Evolutionary conservation across 1,139 yeast species (phyloP).

Genomic region (Hyphopichia wangnamkhiaoensis): DNA sequence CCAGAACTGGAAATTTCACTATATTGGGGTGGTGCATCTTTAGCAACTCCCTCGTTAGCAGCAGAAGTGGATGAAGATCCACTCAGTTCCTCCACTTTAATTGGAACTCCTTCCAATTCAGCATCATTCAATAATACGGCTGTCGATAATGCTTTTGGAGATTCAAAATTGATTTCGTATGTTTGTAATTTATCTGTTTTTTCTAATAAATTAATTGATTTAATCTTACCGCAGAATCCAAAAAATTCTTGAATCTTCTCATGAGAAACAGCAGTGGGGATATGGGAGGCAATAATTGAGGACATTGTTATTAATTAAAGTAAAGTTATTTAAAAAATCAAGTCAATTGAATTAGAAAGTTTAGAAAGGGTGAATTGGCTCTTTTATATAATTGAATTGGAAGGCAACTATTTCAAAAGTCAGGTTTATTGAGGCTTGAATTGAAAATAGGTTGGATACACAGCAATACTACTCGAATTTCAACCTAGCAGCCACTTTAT

Average conservation of each 20-base stretch:
- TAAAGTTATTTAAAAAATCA: too few species aligned
- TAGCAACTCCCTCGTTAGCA: constrained; percentile 17
- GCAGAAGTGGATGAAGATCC: constrained; percentile 14
- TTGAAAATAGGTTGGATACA: too few species aligned
- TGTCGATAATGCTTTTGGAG: constrained; percentile 67
- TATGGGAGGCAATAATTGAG: constrained; percentile 57
- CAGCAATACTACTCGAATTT: background rate
- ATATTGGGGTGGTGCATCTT: constrained; percentile 16
- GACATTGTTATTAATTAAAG: too few species aligned
- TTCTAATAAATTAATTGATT: constrained; percentile 38
- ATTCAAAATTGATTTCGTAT: constrained; percentile 55
- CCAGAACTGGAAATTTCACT: constrained; percentile 18
- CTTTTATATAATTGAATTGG: too few species aligned
- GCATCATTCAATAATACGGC: constrained; percentile 75
- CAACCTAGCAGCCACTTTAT: background rate
- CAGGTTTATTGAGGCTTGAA: too few species aligned
- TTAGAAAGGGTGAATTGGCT: too few species aligned
- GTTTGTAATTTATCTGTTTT: constrained; percentile 31
- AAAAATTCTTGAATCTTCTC: constrained; percentile 68
- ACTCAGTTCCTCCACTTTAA: constrained; percentile 43
- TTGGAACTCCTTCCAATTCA: constrained; percentile 61
- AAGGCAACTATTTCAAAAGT: too few species aligned
- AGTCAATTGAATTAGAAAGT: constrained; percentile 1
- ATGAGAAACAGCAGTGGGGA: constrained; percentile 55
- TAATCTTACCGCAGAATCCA: constrained; percentile 74